Percentiles rank a stretch among this genome's conserved stretches.
These are phyloP conservation scores for Rostrohypoxylon terebratum DNA, from an alignment of 495 filamentous ascomycete genomes.

Conservation along the genomic window DNA sequence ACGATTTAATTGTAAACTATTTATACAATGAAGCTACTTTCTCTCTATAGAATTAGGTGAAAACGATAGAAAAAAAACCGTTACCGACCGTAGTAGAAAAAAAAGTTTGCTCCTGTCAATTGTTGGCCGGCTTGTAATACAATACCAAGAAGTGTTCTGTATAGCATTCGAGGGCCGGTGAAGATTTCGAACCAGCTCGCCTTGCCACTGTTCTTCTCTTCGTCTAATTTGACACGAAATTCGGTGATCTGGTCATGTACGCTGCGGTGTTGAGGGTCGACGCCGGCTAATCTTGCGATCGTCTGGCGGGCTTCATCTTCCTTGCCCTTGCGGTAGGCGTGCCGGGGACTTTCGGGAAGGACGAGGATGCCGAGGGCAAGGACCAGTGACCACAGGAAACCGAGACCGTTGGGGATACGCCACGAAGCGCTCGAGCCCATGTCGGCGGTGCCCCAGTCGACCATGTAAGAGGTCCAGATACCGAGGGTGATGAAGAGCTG, in stretches of 20 bases:
- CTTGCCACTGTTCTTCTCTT: conserved; percentile 69
- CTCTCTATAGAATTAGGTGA: too few species aligned
- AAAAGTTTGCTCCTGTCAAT: conserved; percentile 68
- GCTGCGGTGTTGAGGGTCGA: conserved; percentile 69
- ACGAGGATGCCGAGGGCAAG: conserved; percentile 76
- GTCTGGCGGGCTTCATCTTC: conserved; percentile 73
- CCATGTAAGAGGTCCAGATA: conserved; percentile 83
- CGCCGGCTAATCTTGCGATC: conserved; percentile 78
- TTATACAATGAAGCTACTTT: too few species aligned
- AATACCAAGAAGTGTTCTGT: conserved; percentile 76
- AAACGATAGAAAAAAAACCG: too few species aligned
- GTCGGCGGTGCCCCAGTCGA: conserved; percentile 80
- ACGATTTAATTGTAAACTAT: too few species aligned
- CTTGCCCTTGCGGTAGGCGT: conserved; percentile 72
- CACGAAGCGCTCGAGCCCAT: conserved; percentile 69
- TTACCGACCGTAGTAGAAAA: conserved; percentile 64
- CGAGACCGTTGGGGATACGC: conserved; percentile 84
- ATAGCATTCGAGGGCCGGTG: conserved; percentile 77
- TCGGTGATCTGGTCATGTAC: conserved; percentile 78
- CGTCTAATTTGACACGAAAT: conserved; percentile 74
- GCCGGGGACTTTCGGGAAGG: conserved; percentile 79
- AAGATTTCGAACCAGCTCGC: conserved; percentile 74
- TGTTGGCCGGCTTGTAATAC: conserved; percentile 79
- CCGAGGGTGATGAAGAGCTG: conserved; percentile 90
- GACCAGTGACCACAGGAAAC: conserved; percentile 79